Conservation (phyloP, 768 basidiomycete species). For the Lactarius sanguifluus region DNA sequence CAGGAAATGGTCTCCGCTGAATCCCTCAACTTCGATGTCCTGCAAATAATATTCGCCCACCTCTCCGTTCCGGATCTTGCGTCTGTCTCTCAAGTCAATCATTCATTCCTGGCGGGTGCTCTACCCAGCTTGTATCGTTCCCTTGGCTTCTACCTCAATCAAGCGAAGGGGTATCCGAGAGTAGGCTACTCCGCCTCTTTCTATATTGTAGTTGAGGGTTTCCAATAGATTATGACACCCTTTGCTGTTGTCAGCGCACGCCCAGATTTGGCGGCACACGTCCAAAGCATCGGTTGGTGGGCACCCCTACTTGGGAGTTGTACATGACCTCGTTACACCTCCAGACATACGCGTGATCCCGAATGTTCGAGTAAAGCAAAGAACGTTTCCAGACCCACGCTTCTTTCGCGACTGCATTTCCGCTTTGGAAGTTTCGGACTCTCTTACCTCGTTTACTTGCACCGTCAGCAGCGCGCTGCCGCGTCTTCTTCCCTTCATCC, state of each 20-base stretch:
- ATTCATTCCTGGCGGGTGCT: constrained; percentile 61
- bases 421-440: constrained; percentile 50
- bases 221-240: constrained; percentile 49
- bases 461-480: constrained; percentile 46
- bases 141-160: constrained; percentile 52
- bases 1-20: constrained; percentile 59
- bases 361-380: constrained; percentile 36
- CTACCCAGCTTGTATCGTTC: constrained; percentile 61
- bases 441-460: constrained; percentile 59
- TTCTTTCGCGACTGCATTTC: constrained; percentile 56
- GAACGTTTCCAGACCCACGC: constrained; percentile 36
- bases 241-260: constrained; percentile 59
- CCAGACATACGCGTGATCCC: constrained; percentile 54
- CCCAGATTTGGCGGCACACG: constrained; percentile 54
- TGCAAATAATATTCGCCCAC: constrained; percentile 62
- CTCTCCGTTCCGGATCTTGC: constrained; percentile 55
- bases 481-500: constrained; percentile 49
- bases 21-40: constrained; percentile 69
- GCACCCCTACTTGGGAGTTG: constrained; percentile 27
- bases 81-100: constrained; percentile 61
- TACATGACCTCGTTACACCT: constrained; percentile 13
- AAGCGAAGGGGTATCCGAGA: constrained; percentile 57
- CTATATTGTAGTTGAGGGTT: not conserved
- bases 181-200: constrained; percentile 37
- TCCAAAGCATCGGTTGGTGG: constrained; percentile 58